Conservation (phyloP, 495 filamentous ascomycete species). For the Penicillium herquei region DNA sequence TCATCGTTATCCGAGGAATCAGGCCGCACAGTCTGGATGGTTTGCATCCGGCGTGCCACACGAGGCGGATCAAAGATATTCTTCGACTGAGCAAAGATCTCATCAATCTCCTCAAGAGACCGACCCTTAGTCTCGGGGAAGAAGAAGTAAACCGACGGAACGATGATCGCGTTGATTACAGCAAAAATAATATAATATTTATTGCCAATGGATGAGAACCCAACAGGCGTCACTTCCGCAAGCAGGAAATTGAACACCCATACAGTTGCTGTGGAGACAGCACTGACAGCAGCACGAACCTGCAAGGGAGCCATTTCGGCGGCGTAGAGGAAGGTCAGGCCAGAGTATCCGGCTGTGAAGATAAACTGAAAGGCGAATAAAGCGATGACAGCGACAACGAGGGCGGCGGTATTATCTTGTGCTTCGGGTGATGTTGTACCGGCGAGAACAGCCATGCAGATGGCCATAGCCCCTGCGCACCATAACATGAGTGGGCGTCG, state of each 20-base stretch:
- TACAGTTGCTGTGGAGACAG: conserved; percentile 61
- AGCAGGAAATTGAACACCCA: conserved; percentile 58
- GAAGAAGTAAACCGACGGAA: conserved; percentile 54
- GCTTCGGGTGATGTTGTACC: conserved; percentile 44
- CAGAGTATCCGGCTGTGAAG: conserved; percentile 58
- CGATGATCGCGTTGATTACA: conserved; percentile 45
- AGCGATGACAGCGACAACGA: conserved; percentile 40
- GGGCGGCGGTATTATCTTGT: conserved; percentile 29
- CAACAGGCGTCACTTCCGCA: conserved; percentile 45
- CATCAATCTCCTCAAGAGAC: conserved; percentile 75
- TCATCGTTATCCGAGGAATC: conserved; percentile 6
- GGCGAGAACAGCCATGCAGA: conserved; percentile 57
- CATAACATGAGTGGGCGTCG: conserved; percentile 64
- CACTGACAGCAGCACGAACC: conserved; percentile 65
- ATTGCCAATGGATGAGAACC: conserved; percentile 43
- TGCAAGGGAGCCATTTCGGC: conserved; percentile 68
- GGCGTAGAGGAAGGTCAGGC: conserved; percentile 63
- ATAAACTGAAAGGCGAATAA: conserved; percentile 44
- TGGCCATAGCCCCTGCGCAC: conserved; percentile 52
- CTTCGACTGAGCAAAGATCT: conserved; percentile 54
- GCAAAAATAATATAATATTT: conserved; percentile 52
- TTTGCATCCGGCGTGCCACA: conserved; percentile 28
- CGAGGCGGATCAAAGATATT: conserved; percentile 30
- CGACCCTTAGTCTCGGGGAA: conserved; percentile 58
- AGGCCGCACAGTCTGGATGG: conserved; percentile 13